These are phyloP conservation scores for Gaultheria prostrata DNA, from an alignment of 148 eudicot species.

Conservation along the genomic window DNA sequence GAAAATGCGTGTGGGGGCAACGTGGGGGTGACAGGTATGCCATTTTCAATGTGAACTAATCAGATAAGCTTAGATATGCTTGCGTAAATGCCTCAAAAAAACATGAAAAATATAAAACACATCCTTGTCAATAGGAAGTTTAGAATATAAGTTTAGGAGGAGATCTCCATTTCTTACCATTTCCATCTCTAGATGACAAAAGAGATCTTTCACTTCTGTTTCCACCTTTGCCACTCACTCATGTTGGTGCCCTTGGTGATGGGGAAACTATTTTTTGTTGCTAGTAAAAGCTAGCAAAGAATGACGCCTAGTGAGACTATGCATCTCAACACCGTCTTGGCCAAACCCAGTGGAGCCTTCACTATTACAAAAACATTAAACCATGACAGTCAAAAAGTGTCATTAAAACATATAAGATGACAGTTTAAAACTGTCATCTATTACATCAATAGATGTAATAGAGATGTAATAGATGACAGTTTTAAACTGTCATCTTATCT, in stretches of 20 bases:
- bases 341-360: no score
- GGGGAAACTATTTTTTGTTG: no score
- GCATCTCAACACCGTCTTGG: no score
- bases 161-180: conserved; percentile 29
- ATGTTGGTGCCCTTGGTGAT: conserved; percentile 47
- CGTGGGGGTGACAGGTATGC: not conserved
- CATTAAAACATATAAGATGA: no score
- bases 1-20: not conserved
- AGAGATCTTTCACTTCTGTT: conserved; percentile 42
- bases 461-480: no score
- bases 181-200: conserved; percentile 45
- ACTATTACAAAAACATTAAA: no score
- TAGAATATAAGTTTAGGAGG: not conserved
- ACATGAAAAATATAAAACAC: not conserved
- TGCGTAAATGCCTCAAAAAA: not conserved
- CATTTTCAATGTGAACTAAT: not conserved
- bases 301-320: no score
- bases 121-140: not conserved
- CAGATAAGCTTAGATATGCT: not conserved
- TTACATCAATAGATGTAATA: no score
- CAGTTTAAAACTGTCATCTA: no score
- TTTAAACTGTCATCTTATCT: no score
- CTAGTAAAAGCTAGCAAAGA: no score
- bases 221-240: conserved; percentile 45
- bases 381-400: no score